These are phyloP conservation scores for Symbiodinium pilosum DNA, from an alignment of 73 alveolate species.

Conservation along the genomic window DNA sequence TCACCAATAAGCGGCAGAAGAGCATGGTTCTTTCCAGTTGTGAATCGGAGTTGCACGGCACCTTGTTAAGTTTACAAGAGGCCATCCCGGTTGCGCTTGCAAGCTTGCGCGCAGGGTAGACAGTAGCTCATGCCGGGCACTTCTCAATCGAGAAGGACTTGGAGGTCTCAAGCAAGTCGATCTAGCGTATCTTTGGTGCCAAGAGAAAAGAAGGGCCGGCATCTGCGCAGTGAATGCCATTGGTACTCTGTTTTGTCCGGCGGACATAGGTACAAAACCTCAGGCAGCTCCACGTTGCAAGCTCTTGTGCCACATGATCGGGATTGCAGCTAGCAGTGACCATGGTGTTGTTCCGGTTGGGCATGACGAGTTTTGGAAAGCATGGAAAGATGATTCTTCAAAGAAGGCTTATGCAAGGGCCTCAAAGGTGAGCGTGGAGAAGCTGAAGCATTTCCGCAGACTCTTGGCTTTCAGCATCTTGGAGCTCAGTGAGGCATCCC, in stretches of 20 bases:
- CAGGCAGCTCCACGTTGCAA: background rate
- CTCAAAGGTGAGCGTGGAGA: background rate
- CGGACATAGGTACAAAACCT: background rate
- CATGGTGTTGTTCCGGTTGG: background rate
- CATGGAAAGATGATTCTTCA: background rate
- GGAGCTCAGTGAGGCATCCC: background rate
- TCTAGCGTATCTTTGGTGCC: background rate
- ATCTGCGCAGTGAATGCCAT: background rate
- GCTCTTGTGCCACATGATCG: background rate
- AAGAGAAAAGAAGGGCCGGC: background rate
- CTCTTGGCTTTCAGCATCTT: background rate
- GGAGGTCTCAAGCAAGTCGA: background rate
- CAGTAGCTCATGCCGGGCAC: background rate
- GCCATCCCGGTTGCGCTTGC: background rate
- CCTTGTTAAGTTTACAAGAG: background rate
- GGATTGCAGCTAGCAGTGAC: too few species aligned
- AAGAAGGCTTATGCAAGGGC: background rate
- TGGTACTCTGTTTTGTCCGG: background rate
- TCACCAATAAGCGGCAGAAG: background rate
- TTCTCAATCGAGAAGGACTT: background rate
- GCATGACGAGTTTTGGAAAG: background rate
- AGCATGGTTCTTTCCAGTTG: background rate
- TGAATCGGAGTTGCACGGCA: background rate
- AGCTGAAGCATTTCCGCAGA: background rate
- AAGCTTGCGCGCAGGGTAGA: background rate